Conservation (phyloP, 192 early-diverging fungal genomes). For the Diversispora epigaea region DNA sequence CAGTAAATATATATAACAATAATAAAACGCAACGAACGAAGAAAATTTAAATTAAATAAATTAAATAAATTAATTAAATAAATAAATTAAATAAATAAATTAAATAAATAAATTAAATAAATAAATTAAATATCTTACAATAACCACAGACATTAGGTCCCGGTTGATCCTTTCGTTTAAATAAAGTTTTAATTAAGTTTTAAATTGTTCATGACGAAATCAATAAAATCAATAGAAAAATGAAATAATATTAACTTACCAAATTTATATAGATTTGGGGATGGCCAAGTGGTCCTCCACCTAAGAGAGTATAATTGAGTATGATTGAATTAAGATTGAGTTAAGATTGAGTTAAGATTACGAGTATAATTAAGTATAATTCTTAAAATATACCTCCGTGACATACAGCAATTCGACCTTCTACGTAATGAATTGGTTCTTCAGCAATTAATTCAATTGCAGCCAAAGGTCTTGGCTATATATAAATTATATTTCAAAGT, state of each 20-base stretch:
- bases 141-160: conserved; percentile 76
- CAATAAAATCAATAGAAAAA: background rate
- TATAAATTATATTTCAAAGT: background rate
- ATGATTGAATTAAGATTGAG: background rate
- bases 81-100: background rate
- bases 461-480: conserved; percentile 81
- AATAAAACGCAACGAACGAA: no score
- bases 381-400: conserved; percentile 83
- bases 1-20: no score
- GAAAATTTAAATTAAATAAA: no score
- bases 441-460: conserved; percentile 90
- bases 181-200: background rate
- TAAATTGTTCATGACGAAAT: background rate
- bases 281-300: conserved; percentile 87
- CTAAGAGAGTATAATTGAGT: conserved; percentile 38
- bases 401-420: conserved; percentile 73
- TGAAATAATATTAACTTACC: conserved; percentile 41
- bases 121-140: conserved; percentile 56
- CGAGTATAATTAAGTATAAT: no score
- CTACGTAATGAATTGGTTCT: conserved; percentile 80
- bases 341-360: background rate
- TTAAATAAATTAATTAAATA: conserved; percentile 34
- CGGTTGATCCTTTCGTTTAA: conserved; percentile 48
- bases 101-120: background rate
- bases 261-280: conserved; percentile 95